Base-by-base conservation (phyloP, 73 alveolate genomes). In the Tetrahymena borealis region DNA sequence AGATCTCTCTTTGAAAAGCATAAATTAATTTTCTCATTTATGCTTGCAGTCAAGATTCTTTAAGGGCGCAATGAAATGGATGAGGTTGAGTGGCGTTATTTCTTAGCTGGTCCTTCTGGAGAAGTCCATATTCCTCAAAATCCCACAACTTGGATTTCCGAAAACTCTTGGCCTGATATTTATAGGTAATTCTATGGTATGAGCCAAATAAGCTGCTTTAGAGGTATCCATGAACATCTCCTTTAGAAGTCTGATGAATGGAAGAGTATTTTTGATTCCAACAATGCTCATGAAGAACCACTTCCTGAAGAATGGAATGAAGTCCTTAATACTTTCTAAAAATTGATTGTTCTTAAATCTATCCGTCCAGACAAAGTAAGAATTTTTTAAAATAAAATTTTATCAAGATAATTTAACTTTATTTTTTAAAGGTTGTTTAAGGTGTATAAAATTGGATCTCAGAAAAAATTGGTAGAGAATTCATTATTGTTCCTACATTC, bases 401-500 rank as follows among this genome's bases (percentile, higher is more conserved):
- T 60, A 6, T 60, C 11, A 60, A 60, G 1, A 24, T 24, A 39
- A 39, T 7, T 60, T 60, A 18, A 60, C n/a, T 97, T n/a, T 92
- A 13, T 60, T 60, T 18, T 18, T 20, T 15, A 24, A 24, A 60
- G 85, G 85, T 92, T 33, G 79, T 92, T 33, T 91, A 91, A 77
- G 90, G 93, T 92, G 92, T 92, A 6, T 92, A 92, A 41, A 92
- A 92, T 31, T 92, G 90, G 90, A 92, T 92, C 11, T 39, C 95
- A n/a, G 35, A 78, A 18, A 92, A 92, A 92, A 92, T 92, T 92
- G 99, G 99, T 13, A 94, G 97, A 77, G 97, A 97, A 91, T 99
- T 98, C 92, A 98, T 99, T 24, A 99, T 97, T 40, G 99, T 99
- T 4, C 99, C 99, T n/a, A 98, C 99, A 24, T 99, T 99, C 92